A percentile compares a stretch with the other conserved stretches of the same genome.
These are phyloP conservation scores for Claviceps sp. DNA, from an alignment of 2,329 filamentous ascomycete species.

Conservation along the genomic window DNA sequence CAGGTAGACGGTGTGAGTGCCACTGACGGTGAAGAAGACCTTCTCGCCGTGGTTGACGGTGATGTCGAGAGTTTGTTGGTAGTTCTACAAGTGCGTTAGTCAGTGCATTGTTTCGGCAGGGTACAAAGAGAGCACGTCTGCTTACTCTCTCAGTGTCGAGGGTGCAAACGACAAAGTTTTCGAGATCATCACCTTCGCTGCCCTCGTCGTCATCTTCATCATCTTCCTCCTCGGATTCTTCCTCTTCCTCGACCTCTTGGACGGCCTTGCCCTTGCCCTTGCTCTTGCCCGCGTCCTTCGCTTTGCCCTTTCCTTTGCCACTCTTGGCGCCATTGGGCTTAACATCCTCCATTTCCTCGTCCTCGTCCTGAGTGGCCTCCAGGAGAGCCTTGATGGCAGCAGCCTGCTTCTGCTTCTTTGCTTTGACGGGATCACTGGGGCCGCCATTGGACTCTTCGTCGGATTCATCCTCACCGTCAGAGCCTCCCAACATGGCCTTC, in stretches of 20 bases:
- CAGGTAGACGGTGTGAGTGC: slow-evolving; percentile 80
- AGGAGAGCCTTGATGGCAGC: slow-evolving; percentile 68
- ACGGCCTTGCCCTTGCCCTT: slow-evolving; percentile 62
- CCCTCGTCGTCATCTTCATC: slow-evolving; percentile 43
- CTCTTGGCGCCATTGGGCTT: slow-evolving; percentile 44
- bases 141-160: slow-evolving; percentile 83
- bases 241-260: slow-evolving; percentile 39
- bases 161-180: slow-evolving; percentile 92
- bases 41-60: slow-evolving; percentile 78
- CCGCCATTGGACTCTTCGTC: slow-evolving; percentile 68
- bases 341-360: slow-evolving; percentile 64
- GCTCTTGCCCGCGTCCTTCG: slow-evolving; percentile 38
- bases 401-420: slow-evolving; percentile 71
- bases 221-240: slow-evolving; percentile 25
- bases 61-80: slow-evolving; percentile 90
- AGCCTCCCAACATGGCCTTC: slow-evolving; percentile 36
- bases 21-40: slow-evolving; percentile 83
- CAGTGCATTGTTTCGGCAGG: background rate
- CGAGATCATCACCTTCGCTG: slow-evolving; percentile 52
- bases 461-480: slow-evolving; percentile 40
- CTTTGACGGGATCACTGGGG: slow-evolving; percentile 81
- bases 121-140: background rate
- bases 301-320: slow-evolving; percentile 43
- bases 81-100: slow-evolving; percentile 49
- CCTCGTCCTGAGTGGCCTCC: slow-evolving; percentile 47